These are phyloP conservation scores for Calocera cornea DNA, from an alignment of 768 basidiomycete genomes.

Conservation along the genomic window DNA sequence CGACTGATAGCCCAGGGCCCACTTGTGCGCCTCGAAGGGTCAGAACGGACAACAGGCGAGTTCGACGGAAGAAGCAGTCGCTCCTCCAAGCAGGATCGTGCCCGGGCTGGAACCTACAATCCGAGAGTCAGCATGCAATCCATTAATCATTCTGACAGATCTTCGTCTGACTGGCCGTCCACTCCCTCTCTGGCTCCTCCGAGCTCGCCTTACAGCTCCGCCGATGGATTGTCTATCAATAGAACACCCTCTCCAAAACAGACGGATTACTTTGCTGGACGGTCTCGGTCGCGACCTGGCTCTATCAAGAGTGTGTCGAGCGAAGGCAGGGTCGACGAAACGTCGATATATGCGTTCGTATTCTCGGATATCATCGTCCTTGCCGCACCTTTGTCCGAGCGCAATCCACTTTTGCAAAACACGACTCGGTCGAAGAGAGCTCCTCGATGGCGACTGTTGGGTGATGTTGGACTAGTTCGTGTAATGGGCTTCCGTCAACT, in stretches of 20 bases:
- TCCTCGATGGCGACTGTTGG: conserved; percentile 32
- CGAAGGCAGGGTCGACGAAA: conserved; percentile 9
- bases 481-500: conserved; percentile 36
- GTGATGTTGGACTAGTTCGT: conserved; percentile 35
- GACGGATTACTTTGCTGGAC: conserved; percentile 5
- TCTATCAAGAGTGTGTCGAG: conserved; percentile 7
- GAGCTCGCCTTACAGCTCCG: conserved; percentile 5
- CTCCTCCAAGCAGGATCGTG: conserved; percentile 15
- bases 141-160: neutral
- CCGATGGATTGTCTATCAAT: conserved; percentile 5
- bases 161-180: conserved; percentile 7
- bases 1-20: conserved; percentile 55
- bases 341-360: conserved; percentile 32
- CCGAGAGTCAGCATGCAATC: conserved; percentile 5
- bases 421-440: conserved; percentile 9
- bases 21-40: conserved; percentile 33
- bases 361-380: conserved; percentile 63
- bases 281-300: conserved; percentile 9
- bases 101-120: conserved; percentile 9
- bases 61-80: neutral
- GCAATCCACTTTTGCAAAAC: conserved; percentile 18
- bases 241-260: conserved; percentile 1
- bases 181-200: conserved; percentile 6
- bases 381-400: conserved; percentile 26
- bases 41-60: conserved; percentile 14